These are phyloP conservation scores for Vicia faba DNA, from an alignment of 306 rosid genomes.

Conservation along the genomic window DNA sequence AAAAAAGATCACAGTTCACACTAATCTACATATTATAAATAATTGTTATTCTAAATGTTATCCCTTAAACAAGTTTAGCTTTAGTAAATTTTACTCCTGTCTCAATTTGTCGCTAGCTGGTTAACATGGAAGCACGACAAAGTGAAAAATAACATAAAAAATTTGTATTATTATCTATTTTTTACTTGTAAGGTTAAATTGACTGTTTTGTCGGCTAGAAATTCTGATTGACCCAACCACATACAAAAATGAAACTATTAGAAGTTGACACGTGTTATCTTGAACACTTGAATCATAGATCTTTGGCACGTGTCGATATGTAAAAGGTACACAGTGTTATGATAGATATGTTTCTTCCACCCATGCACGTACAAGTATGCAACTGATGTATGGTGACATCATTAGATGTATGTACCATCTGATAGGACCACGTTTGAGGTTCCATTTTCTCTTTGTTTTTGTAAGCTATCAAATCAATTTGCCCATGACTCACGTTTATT, in stretches of 20 bases:
- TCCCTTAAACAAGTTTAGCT: neutral
- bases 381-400: constrained; percentile 46
- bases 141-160: neutral
- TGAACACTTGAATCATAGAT: neutral
- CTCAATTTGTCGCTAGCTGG: neutral
- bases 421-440: constrained; percentile 53
- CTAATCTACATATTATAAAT: neutral
- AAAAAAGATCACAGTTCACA: neutral
- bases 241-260: constrained; percentile 34
- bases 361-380: constrained; percentile 46
- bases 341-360: constrained; percentile 46
- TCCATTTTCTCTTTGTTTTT: neutral
- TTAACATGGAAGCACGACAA: neutral
- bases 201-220: constrained; percentile 50
- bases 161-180: no score
- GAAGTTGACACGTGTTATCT: constrained; percentile 44
- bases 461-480: constrained; percentile 29
- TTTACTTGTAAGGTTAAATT: neutral
- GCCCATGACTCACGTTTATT: constrained; percentile 41
- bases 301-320: constrained; percentile 38
- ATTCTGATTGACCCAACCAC: constrained; percentile 24
- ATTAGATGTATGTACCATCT: neutral
- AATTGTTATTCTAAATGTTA: neutral
- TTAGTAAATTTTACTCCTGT: neutral
- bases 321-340: neutral